Evolutionary conservation across 352 stramenopile species (phyloP), one percentile per base, ranked within the genome.

Genomic region (Globisporangium apiculatum): DNA sequence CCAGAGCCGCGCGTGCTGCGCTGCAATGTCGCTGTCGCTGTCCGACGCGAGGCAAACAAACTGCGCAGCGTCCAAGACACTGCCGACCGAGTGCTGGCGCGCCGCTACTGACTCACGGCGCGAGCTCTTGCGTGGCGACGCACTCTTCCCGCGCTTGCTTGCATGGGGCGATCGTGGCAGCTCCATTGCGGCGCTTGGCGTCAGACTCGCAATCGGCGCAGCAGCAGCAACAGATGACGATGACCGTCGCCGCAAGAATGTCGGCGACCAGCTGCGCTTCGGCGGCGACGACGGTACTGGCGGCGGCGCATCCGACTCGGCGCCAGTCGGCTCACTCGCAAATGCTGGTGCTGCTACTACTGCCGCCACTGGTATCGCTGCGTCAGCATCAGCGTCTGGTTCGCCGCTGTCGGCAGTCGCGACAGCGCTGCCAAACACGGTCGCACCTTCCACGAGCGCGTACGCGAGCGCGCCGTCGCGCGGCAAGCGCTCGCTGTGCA

Each of bases 181-280:
- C 50, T 24, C 31, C 35, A 36, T 11, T 5, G 11, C 24, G 40
- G 40, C 40, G 40, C 8, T 40, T 17, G 35, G 18, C 35, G 49
- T 42, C 49, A 31, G 14, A 42, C 55, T 7, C 46, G 43, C 56
- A 51, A 38, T 8, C 43, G 65, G 63, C 8, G 43, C 18, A 38
- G 60, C 24, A 47, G 62, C 40, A 59, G 68, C 8, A 48, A 65
- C n/a, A 58, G 68, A 65, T 55, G 52, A 61, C 14, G 48, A 70
- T 37, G 65, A 66, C 0, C 62, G 58, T 51, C 71, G 65, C 8
- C 68, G 59, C 7, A 78, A 50, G 11, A 80, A 69, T 3, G 63
- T 76, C 8, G 72, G 76, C 0, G 72, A 75, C 70, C 72, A 85
- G 2, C 51, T 61, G 55, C 71, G 68, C 59, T 77, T 75, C 17